Evolutionary conservation across 805 yeast species (phyloP).

Genomic region (Pichia paraexigua): DNA sequence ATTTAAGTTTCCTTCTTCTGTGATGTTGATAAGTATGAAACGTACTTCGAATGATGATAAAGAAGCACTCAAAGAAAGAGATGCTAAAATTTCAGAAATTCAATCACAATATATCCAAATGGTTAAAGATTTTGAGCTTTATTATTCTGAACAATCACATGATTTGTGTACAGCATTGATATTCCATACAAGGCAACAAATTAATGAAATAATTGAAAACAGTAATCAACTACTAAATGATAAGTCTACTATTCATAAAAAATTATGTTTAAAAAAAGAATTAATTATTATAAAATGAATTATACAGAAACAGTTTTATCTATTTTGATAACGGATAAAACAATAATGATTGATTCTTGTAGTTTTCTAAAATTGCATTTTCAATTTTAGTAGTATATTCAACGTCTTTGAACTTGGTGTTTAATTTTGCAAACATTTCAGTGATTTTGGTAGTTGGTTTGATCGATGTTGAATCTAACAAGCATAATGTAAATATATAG

Average conservation of each 20-base stretch:
- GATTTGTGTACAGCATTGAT: background rate
- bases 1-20: background rate
- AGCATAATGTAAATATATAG: conserved; percentile 2
- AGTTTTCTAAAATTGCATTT: conserved; percentile 6
- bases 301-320: background rate
- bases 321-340: conserved; percentile 13
- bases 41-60: background rate
- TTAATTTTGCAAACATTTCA: background rate
- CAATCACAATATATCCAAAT: background rate
- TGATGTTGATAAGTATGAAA: background rate
- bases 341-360: conserved; percentile 11
- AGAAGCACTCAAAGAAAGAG: background rate
- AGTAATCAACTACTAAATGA: background rate
- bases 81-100: background rate
- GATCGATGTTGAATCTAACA: background rate
- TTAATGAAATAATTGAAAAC: background rate
- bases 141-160: conserved; percentile 5
- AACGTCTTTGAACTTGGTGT: background rate
- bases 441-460: background rate
- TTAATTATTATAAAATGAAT: background rate
- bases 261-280: background rate
- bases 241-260: background rate
- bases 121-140: conserved; percentile 1
- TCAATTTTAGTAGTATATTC: conserved; percentile 1
- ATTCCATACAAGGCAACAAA: background rate